Evolutionary conservation across 345 rosid species (phyloP).

Genomic region (Angophora floribunda): DNA sequence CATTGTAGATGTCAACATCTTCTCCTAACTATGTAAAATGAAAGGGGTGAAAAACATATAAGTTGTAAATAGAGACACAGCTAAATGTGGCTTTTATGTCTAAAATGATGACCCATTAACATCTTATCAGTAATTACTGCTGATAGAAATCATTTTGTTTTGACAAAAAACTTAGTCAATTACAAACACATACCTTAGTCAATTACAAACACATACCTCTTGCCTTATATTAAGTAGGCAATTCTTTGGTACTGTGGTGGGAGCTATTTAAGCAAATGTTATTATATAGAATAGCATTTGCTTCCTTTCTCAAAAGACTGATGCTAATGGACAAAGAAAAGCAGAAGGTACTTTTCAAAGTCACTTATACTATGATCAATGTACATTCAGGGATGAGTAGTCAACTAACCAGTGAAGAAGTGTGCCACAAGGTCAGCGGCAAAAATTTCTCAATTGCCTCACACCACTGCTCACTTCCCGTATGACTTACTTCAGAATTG

Average conservation of each 20-base stretch:
- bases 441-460: constrained; percentile 65
- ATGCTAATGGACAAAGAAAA: background rate
- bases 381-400: background rate
- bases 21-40: background rate
- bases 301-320: background rate
- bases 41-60: background rate
- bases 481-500: constrained; percentile 23
- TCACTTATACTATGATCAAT: background rate
- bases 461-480: constrained; percentile 67
- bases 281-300: background rate
- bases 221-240: background rate
- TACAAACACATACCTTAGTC: background rate
- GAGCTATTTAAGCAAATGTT: background rate
- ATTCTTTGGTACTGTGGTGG: background rate
- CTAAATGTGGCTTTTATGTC: background rate
- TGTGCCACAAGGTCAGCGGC: constrained; percentile 49
- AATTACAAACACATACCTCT: background rate
- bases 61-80: background rate
- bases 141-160: background rate
- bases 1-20: background rate
- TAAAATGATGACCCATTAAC: background rate
- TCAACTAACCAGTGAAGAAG: constrained; percentile 69
- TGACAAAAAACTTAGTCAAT: background rate
- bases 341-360: background rate
- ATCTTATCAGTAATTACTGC: background rate